Conservation (phyloP, 371 early-diverging fungal genomes). For the Mortierella sp. region DNA sequence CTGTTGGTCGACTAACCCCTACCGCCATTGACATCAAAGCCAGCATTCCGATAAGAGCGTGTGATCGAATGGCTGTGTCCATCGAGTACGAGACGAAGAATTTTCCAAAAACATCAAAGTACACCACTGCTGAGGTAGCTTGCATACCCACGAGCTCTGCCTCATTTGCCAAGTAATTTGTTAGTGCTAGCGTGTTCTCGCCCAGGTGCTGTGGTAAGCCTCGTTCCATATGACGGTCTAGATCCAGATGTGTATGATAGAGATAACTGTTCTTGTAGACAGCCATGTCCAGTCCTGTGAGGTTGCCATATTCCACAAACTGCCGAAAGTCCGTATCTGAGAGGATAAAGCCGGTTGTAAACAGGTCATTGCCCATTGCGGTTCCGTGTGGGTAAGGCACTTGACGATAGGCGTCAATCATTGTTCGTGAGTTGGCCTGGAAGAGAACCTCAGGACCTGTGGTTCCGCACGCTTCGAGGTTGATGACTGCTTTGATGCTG, state of each 20-base stretch:
- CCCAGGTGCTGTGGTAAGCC: conserved; percentile 81
- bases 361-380: conserved; percentile 79
- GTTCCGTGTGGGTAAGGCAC: conserved; percentile 80
- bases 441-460: conserved; percentile 79
- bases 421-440: conserved; percentile 76
- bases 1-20: conserved; percentile 27
- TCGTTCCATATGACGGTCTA: conserved; percentile 64
- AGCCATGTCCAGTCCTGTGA: conserved; percentile 78
- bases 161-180: conserved; percentile 64
- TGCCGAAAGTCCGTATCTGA: conserved; percentile 84
- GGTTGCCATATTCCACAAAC: conserved; percentile 76
- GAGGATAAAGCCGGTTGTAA: conserved; percentile 75
- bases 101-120: conserved; percentile 73
- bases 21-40: conserved; percentile 16
- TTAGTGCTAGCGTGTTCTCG: conserved; percentile 71
- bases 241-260: conserved; percentile 81
- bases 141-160: conserved; percentile 57
- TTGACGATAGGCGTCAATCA: conserved; percentile 77
- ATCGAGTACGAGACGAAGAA: conserved; percentile 71
- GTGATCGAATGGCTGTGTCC: conserved; percentile 63
- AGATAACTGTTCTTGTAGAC: conserved; percentile 77
- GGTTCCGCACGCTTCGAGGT: conserved; percentile 81
- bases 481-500: conserved; percentile 73
- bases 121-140: conserved; percentile 66
- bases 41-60: conserved; percentile 13